These are phyloP conservation scores for Solanum stenotomum DNA, from an alignment of 257 asterid species.

Conservation along the genomic window DNA sequence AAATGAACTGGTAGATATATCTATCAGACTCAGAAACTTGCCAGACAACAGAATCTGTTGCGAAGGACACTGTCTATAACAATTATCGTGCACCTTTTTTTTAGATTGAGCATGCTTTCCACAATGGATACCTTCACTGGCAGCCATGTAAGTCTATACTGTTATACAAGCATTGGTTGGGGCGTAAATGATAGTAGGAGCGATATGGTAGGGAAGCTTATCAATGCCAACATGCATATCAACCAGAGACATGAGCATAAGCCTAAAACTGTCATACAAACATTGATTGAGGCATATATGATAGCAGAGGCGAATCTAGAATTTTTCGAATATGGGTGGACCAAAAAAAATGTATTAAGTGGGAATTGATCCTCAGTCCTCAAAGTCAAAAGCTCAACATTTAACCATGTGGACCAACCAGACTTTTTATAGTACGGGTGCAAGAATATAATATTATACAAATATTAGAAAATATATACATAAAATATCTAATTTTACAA, in stretches of 20 bases:
- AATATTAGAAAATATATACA: no score
- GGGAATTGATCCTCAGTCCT: no score
- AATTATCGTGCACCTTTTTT: not conserved
- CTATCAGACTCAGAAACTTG: not conserved
- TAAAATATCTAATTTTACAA: no score
- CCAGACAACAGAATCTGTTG: not conserved
- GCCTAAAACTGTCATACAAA: not conserved
- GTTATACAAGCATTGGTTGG: not conserved
- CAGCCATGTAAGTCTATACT: not conserved
- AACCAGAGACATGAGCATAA: not conserved
- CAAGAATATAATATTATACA: no score
- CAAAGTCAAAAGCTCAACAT: no score
- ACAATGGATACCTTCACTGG: not conserved
- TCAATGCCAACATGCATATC: not conserved
- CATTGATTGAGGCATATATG: not conserved
- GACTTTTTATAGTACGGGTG: no score
- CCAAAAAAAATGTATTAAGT: no score
- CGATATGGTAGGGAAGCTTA: not conserved
- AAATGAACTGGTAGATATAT: not conserved
- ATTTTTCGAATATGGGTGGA: no score
- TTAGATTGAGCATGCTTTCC: not conserved
- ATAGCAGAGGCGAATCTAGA: not conserved
- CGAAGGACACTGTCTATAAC: not conserved
- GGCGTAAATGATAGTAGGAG: not conserved
- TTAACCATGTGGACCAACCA: no score